These are phyloP conservation scores for Ampelomyces quisqualis DNA, from an alignment of 2,329 filamentous ascomycete genomes.

Conservation along the genomic window DNA sequence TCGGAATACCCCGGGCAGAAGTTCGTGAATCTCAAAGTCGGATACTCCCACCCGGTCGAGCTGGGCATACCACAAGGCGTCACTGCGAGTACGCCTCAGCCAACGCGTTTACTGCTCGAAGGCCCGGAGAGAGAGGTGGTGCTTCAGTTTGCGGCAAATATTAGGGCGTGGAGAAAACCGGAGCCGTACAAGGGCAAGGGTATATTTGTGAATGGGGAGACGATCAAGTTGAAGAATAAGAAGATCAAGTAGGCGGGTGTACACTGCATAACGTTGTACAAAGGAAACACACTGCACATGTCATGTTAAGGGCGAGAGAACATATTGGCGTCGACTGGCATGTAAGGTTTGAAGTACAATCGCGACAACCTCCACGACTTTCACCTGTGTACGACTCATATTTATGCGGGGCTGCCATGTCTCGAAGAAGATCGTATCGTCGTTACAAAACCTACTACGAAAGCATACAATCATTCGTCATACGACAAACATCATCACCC, in stretches of 20 bases:
- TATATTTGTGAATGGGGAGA: slow-evolving; percentile 97
- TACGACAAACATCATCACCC: neutral
- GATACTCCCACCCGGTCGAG: slow-evolving; percentile 94
- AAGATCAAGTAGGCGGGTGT: slow-evolving; percentile 50
- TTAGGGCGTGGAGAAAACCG: slow-evolving; percentile 83
- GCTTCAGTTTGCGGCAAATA: slow-evolving; percentile 86
- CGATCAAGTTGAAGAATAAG: slow-evolving; percentile 97
- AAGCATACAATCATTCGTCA: neutral
- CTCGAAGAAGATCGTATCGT: neutral
- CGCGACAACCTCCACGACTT: no score
- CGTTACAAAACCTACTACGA: neutral
- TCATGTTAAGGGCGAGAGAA: no score
- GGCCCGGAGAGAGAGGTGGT: slow-evolving; percentile 82
- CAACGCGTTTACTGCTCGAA: slow-evolving; percentile 87
- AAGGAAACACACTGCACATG: no score
- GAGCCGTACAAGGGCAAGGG: slow-evolving; percentile 99
- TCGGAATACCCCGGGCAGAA: slow-evolving; percentile 77
- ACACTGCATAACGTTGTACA: slow-evolving; percentile 20
- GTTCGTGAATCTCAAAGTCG: slow-evolving; percentile 91
- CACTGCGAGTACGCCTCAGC: slow-evolving; percentile 82
- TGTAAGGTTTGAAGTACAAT: no score
- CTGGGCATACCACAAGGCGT: slow-evolving; percentile 79
- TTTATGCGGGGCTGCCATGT: neutral
- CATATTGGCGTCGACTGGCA: no score
- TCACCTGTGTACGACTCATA: no score